These are phyloP conservation scores for Francoa sonchifolia DNA, from an alignment of 441 rosid genomes.

Conservation along the genomic window DNA sequence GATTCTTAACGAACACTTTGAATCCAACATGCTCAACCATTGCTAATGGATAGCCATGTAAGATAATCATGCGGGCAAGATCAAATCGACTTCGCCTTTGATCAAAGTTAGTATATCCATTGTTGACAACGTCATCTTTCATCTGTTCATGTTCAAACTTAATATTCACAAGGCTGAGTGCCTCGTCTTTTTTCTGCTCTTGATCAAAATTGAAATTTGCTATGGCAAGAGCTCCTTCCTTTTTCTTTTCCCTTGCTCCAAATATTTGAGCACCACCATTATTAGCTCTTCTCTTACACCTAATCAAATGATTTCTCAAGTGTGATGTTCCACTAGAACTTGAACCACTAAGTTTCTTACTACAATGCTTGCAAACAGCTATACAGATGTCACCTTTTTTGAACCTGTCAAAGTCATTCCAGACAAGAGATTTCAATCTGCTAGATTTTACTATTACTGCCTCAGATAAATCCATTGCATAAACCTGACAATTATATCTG, in stretches of 20 bases:
- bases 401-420: conserved; percentile 70
- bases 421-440: conserved; percentile 60
- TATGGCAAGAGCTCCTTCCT: conserved; percentile 30
- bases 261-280: conserved; percentile 19
- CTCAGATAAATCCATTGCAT: conserved; percentile 49
- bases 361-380: conserved; percentile 67
- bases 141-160: conserved; percentile 35
- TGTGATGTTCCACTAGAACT: conserved; percentile 72
- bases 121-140: conserved; percentile 23
- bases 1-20: conserved; percentile 43
- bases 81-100: conserved; percentile 55
- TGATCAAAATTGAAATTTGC: conserved; percentile 17
- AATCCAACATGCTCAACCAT: conserved; percentile 72
- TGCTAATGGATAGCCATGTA: conserved; percentile 49
- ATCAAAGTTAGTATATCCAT: conserved; percentile 26
- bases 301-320: conserved; percentile 56
- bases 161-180: conserved; percentile 26
- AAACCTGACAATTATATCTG: conserved; percentile 17
- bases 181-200: conserved; percentile 37
- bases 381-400: conserved; percentile 46
- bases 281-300: conserved; percentile 43
- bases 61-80: conserved; percentile 59
- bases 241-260: conserved; percentile 41
- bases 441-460: conserved; percentile 52
- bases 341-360: conserved; percentile 58